Percentiles rank a stretch among this genome's conserved stretches.
Evolutionary conservation across 1,139 yeast genomes (phyloP).

Genomic region (Hemisphaericaspora subhashii): DNA sequence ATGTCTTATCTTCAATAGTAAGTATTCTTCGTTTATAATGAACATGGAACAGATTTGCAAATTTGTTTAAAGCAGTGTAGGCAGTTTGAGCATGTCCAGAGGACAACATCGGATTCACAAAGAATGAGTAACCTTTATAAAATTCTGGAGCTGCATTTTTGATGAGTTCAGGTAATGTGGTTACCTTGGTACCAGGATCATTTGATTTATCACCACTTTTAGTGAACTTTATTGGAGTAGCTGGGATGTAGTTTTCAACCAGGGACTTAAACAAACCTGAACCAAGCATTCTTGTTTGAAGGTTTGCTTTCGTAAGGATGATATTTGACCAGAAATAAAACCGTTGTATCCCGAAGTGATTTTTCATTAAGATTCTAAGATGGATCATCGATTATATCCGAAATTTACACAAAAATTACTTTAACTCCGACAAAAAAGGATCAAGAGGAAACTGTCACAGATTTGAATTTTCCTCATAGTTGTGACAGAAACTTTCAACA

Average conservation of each 20-base stretch:
- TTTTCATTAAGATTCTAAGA: no score
- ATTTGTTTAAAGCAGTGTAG: conserved; percentile 42
- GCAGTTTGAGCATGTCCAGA: conserved; percentile 51
- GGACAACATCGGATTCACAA: conserved; percentile 38
- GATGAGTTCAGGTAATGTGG: conserved; percentile 30
- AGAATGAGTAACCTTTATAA: conserved; percentile 30
- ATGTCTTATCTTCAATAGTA: conserved; percentile 31
- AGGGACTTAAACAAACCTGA: conserved; percentile 21
- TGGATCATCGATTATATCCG: no score
- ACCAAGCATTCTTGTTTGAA: conserved; percentile 2
- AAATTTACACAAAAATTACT: no score
- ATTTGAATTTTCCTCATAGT: no score
- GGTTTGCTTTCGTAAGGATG: no score
- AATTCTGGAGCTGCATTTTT: conserved; percentile 32
- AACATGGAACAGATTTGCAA: conserved; percentile 35
- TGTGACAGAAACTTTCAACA: no score
- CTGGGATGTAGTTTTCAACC: conserved; percentile 29
- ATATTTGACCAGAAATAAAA: no score
- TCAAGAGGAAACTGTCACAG: no score
- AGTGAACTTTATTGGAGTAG: conserved; percentile 26
- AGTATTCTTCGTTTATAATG: conserved; percentile 40
- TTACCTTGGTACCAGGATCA: conserved; percentile 3
- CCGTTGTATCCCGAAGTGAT: no score
- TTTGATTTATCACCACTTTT: conserved; percentile 10
- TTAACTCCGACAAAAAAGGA: no score